A percentile compares a stretch with the other conserved stretches of the same genome.
Evolutionary conservation across 2,329 filamentous ascomycete genomes (phyloP).

Genomic region (Penicillium sp.): DNA sequence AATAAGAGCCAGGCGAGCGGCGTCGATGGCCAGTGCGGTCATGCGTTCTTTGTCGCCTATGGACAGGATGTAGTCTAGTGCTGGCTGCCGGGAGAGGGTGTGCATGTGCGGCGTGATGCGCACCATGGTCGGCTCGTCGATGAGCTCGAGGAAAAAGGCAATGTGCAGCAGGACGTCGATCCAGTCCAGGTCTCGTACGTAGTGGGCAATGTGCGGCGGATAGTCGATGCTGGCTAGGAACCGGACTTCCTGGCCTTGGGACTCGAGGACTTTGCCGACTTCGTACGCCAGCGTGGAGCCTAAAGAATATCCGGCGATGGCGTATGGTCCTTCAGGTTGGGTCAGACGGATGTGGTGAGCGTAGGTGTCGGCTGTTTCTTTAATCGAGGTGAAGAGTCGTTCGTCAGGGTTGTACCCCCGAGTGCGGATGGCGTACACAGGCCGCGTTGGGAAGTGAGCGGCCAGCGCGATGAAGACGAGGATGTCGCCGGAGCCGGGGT

Average conservation of each 20-base stretch:
- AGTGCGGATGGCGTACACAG: constrained; percentile 46
- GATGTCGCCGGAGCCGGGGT: constrained; percentile 34
- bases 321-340: constrained; percentile 49
- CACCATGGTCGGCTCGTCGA: constrained; percentile 13
- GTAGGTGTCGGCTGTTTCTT: constrained; percentile 40
- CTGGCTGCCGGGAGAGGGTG: not conserved
- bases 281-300: constrained; percentile 49
- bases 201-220: constrained; percentile 43
- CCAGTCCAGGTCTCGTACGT: constrained; percentile 39
- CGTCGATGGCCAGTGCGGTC: constrained; percentile 24
- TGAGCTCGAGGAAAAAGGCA: constrained; percentile 36
- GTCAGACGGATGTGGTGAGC: constrained; percentile 29
- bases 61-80: not conserved
- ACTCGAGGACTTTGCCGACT: constrained; percentile 42
- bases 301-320: constrained; percentile 48
- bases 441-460: constrained; percentile 29
- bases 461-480: constrained; percentile 32
- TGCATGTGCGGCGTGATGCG: constrained; percentile 25
- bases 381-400: constrained; percentile 30
- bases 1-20: constrained; percentile 18
- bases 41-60: not conserved
- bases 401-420: constrained; percentile 29
- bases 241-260: constrained; percentile 29
- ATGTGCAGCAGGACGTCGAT: constrained; percentile 36
- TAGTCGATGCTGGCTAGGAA: constrained; percentile 41